Evolutionary conservation across 306 rosid species (phyloP), one percentile per base, ranked within the genome.

Genomic region (Glycine latifolia): DNA sequence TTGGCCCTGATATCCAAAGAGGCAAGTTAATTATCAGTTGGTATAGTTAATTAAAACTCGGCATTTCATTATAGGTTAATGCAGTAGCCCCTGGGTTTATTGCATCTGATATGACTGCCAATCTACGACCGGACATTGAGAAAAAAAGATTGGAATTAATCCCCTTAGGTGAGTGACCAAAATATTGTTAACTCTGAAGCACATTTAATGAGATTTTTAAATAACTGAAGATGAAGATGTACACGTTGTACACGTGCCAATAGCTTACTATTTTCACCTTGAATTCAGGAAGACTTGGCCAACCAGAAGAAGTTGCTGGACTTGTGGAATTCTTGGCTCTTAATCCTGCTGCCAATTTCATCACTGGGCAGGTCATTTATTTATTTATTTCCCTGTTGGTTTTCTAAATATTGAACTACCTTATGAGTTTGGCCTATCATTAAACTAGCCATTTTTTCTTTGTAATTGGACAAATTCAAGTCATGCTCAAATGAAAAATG

Each of bases 241-340:
- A 26, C 31, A 26, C 31, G 31, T 26, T 26, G 31, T 20, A 20
- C 20, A 20, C 20, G 20, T 20, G 0, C 31, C 31, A 26, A 9
- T 16, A 31, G 17, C 48, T 65, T 10, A 9, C 46, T 71, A 10
- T 67, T 81, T 67, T 56, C 66, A 43, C 58, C 48, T 10, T 74
- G 71, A 37, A 49, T 89, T 60, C 90, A 93, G 98, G 94, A 47
- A 91, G 97, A 78, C 88, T 89, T 79, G 98, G 98, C 49, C 93
- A 85, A 80, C 97, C 98, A 0, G 97, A 93, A 84, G 98, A 93
- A 88, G 94, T 93, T 75, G 98, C 98, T 75, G 98, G 98, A 69
- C 90, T 93, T 15, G 97, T 93, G 83, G 91, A 93, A 84, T 91
- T 93, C 78, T 90, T 93, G 90, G 98, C 97, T 67, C 91, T 93